phyloP scores from a whole-genome alignment of 371 early-diverging fungal species.

The Conidiobolus incongruus region DNA sequence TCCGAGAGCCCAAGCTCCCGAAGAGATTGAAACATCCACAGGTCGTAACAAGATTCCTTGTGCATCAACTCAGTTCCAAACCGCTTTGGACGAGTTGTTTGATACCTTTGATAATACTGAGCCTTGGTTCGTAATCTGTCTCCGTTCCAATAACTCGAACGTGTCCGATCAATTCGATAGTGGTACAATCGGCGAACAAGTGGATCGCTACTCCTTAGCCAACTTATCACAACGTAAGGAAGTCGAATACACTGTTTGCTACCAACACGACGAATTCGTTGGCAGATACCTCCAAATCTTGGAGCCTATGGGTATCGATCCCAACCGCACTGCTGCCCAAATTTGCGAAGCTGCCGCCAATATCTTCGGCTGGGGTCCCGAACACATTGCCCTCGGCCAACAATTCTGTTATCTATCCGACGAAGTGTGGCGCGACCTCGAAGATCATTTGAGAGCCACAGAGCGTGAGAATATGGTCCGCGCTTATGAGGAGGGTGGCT shows the following conservation, averaged over 20 bases:
- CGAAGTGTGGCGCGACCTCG: constrained; percentile 52
- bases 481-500: background rate
- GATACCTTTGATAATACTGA: constrained; percentile 60
- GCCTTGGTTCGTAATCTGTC: constrained; percentile 67
- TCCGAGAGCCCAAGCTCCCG: background rate
- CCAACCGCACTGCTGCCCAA: constrained; percentile 9
- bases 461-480: constrained; percentile 30
- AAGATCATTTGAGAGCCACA: constrained; percentile 41
- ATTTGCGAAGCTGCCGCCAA: constrained; percentile 14
- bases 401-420: constrained; percentile 38
- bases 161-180: constrained; percentile 1
- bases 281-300: constrained; percentile 22
- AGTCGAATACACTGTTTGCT: constrained; percentile 31
- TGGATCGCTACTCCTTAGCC: constrained; percentile 30
- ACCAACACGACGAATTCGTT: constrained; percentile 34
- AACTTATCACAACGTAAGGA: constrained; percentile 30
- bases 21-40: background rate
- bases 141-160: constrained; percentile 58
- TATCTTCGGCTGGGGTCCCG: constrained; percentile 14
- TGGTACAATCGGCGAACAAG: constrained; percentile 25
- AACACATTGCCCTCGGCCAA: constrained; percentile 20
- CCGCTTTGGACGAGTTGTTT: constrained; percentile 49
- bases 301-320: constrained; percentile 13
- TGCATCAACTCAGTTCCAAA: constrained; percentile 39
- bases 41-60: constrained; percentile 14